These are phyloP conservation scores for Magnusiomyces ingens DNA, from an alignment of 1,139 yeast genomes.

Conservation along the genomic window DNA sequence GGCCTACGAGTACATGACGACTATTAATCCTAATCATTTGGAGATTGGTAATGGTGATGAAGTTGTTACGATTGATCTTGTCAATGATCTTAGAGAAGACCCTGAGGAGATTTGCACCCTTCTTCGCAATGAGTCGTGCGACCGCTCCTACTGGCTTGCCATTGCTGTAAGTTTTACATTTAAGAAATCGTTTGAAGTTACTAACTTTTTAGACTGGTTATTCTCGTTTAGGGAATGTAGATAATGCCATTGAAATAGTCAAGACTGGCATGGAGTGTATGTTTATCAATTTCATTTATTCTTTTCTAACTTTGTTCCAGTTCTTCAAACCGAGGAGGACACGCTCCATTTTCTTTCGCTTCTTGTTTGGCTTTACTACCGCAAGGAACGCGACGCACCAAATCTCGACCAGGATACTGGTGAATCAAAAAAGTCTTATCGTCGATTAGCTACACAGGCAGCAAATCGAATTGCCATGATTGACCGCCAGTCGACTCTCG, in stretches of 20 bases:
- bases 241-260: constrained; percentile 60
- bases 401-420: constrained; percentile 25
- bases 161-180: constrained; percentile 42
- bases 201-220: background rate
- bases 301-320: constrained; percentile 8
- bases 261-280: constrained; percentile 45
- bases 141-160: constrained; percentile 72
- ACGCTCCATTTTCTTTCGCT: constrained; percentile 52
- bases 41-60: constrained; percentile 39
- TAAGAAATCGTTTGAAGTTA: background rate
- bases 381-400: constrained; percentile 39
- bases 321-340: constrained; percentile 41
- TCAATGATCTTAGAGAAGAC: constrained; percentile 81
- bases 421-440: constrained; percentile 24
- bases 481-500: constrained; percentile 42
- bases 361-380: constrained; percentile 67
- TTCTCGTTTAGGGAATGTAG: constrained; percentile 15
- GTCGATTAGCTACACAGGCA: constrained; percentile 28
- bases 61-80: constrained; percentile 37
- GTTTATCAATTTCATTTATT: background rate
- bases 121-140: constrained; percentile 72
- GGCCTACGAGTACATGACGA: constrained; percentile 1
- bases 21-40: constrained; percentile 26
- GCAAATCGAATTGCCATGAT: constrained; percentile 30
- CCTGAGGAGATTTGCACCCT: constrained; percentile 74